phyloP scores from a whole-genome alignment of 108 stramenopile genomes.

The Cyclotella atomus region DNA sequence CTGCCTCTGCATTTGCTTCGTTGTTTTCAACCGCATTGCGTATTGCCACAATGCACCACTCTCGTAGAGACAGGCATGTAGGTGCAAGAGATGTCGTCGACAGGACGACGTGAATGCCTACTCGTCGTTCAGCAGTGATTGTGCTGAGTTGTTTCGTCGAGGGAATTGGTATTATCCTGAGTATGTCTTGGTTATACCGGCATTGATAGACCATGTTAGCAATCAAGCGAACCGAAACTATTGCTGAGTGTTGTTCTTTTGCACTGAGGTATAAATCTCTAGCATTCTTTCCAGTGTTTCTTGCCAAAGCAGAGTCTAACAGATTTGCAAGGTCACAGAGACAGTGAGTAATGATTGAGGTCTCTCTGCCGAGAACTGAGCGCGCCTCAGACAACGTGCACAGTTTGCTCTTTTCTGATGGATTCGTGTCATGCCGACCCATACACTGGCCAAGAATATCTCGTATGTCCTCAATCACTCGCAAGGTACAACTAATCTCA shows the following conservation, averaged over 20 bases:
- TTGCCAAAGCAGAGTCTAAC: conserved; percentile 56
- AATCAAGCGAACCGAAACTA: conserved; percentile 65
- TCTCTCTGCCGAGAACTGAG: conserved; percentile 57
- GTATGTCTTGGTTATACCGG: conserved; percentile 68
- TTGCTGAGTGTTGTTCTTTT: conserved; percentile 65
- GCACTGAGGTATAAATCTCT: conserved; percentile 56
- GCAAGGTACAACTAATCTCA: conserved; percentile 40
- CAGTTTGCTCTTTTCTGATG: conserved; percentile 9
- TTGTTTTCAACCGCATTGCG: conserved; percentile 79
- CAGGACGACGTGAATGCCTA: conserved; percentile 76
- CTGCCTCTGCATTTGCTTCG: conserved; percentile 61
- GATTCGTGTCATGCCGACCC: conserved; percentile 33
- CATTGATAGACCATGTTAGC: conserved; percentile 78
- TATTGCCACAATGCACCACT: conserved; percentile 88
- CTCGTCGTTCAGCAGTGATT: conserved; percentile 26
- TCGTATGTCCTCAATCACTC: conserved; percentile 52
- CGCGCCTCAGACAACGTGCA: conserved; percentile 30
- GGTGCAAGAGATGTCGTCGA: conserved; percentile 75
- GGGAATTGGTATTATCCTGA: conserved; percentile 63
- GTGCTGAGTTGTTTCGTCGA: background rate
- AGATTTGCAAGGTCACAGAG: conserved; percentile 56
- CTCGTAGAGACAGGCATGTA: conserved; percentile 83
- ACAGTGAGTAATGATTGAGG: conserved; percentile 46
- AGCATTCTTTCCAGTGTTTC: conserved; percentile 55
- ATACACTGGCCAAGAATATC: conserved; percentile 69